Evolutionary conservation across 306 rosid genomes (phyloP), one percentile per base, ranked within the genome.

Genomic region (Purshia tridentata): DNA sequence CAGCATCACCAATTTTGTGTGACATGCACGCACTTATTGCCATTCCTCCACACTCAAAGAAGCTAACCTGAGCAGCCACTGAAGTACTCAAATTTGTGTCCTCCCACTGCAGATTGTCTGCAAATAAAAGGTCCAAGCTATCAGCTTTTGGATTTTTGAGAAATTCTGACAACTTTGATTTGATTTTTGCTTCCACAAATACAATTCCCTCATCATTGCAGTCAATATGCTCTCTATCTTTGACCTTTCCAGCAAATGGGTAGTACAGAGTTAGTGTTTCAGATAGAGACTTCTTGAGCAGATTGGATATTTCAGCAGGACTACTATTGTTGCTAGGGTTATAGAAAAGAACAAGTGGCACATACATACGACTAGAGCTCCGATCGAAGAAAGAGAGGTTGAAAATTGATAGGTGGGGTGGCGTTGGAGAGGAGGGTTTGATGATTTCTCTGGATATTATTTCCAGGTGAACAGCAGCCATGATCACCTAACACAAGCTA

Each of bases 141-240:
- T 65, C 47, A 6, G 53, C 3, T 0, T 4, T 61, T 0, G 81
- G 81, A 53, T 84, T 77, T 2, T 64, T 35, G 14, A 90, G 82
- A 6, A 86, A 4, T 3, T 53, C 52, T 0, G 81, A 65, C 53
- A 86, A 69, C 9, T 75, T 53, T n/a, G 23, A 7, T 12, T 20
- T 52, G 54, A 83, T 13, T 9, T 14, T 71, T 13, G 84, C 76
- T 22, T 82, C 84, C 0, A 81, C 18, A n/a, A 81, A 82, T n/a
- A 54, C 42, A 48, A 72, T 84, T 0, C 96, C 96, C 60, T 84
- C 78, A 59, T 90, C 96, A 56, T 82, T 84, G 74, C 91, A 86
- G 0, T 84, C 85, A 1, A 88, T 69, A 40, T 67, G 73, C 10
- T 48, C 8, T 55, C 61, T 51, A 20, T 80, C 86, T 76, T 22